Evolutionary conservation across 1,284 basidiomycete genomes (phyloP), one percentile per base, ranked within the genome.

Genomic region (Laetiporus sulphureus): DNA sequence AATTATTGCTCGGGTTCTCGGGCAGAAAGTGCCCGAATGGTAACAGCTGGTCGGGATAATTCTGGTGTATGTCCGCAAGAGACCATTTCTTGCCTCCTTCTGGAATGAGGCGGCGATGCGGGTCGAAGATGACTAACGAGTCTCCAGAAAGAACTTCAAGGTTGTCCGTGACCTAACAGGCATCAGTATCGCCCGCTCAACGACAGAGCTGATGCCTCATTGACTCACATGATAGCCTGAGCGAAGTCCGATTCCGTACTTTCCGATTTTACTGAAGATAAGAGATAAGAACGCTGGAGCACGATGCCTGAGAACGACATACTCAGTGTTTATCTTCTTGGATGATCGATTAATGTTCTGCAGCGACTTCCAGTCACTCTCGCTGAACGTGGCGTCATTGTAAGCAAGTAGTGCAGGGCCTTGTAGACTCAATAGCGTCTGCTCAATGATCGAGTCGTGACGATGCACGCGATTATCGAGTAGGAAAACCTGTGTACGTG

Each of bases 161-260:
- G 24, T 61, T 67, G 51, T 75, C 72, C 1, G 73, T 75, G 10
- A 74, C 49, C 72, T 76, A 41, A 16, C 13, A 19, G 15, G 20
- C 20, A 25, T 30, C 27, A 30, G 18, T 29, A 20, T 27, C 16
- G 32, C 11, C 11, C 20, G 5, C 15, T 19, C 22, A 21, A 41
- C 11, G 30, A 12, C 32, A 29, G 18, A 18, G 30, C 3, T 15
- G 5, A n/a, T n/a, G n/a, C n/a, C n/a, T n/a, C 16, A 13, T 10
- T 5, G 16, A 50, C 67, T 25, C 53, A 73, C 72, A 53, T 76
- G 71, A 48, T 72, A 75, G 21, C 67, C 66, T 0, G 71, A 68
- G 8, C 72, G 58, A 45, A 75, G 72, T 2, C 73, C 73, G 12
- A 74, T 61, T 0, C 73, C 73, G 48, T 69, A 75, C 50, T 75